Conservation (phyloP, 176 grass and related monocot species). For the Raddia distichophylla region DNA sequence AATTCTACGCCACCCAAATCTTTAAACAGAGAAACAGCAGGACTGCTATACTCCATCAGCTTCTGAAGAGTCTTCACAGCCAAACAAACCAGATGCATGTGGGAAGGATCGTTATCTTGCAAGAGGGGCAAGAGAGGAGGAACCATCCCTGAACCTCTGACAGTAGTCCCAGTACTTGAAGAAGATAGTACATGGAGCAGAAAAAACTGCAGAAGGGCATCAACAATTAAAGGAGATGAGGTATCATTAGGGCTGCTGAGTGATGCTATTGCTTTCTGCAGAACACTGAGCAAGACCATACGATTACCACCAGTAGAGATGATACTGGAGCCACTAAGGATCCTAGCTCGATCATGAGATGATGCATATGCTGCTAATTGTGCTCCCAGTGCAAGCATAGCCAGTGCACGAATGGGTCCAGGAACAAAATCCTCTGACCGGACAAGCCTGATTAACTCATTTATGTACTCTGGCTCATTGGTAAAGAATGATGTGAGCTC, state of each 20-base stretch:
- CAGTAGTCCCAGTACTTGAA: constrained; percentile 87
- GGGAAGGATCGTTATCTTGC: constrained; percentile 80
- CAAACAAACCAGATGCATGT: constrained; percentile 88
- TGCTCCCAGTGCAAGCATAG: constrained; percentile 95
- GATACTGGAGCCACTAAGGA: constrained; percentile 86
- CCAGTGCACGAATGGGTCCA: constrained; percentile 77
- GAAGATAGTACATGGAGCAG: constrained; percentile 97
- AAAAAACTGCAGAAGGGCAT: constrained; percentile 97
- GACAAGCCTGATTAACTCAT: constrained; percentile 91
- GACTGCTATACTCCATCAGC: constrained; percentile 93
- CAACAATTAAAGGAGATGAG: constrained; percentile 88
- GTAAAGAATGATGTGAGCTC: constrained; percentile 96
- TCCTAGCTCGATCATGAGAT: constrained; percentile 92
- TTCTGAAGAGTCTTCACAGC: constrained; percentile 96
- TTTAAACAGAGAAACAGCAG: constrained; percentile 93
- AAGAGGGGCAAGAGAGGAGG: constrained; percentile 83
- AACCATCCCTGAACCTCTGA: constrained; percentile 92
- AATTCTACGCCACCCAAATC: constrained; percentile 91
- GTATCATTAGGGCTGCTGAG: constrained; percentile 81
- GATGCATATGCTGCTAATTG: constrained; percentile 96
- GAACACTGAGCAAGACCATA: constrained; percentile 83
- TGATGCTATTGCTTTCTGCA: constrained; percentile 94
- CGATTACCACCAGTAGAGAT: constrained; percentile 93
- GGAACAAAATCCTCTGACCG: constrained; percentile 87
- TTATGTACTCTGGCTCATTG: constrained; percentile 98